phyloP scores from a whole-genome alignment of 257 asterid genomes.

The Gentiana dahurica region DNA sequence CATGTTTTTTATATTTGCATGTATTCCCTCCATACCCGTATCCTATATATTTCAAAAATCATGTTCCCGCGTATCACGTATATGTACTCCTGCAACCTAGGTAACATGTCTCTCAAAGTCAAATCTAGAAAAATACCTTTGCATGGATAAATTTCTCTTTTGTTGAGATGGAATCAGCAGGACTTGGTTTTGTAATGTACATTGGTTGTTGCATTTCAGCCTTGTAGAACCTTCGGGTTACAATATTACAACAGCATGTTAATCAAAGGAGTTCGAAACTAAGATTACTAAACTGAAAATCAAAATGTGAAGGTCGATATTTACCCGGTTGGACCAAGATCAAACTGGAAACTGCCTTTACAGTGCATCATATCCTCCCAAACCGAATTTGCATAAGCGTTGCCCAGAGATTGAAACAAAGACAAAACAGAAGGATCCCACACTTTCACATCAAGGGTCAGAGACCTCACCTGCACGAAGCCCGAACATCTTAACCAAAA shows the following conservation, averaged over 20 bases:
- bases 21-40: too few species aligned
- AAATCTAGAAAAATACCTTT: constrained; percentile 36
- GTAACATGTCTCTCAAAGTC: too few species aligned
- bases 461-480: constrained; percentile 70
- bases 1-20: too few species aligned
- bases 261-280: constrained; percentile 13
- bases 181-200: constrained; percentile 69
- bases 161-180: constrained; percentile 60
- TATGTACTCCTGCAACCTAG: too few species aligned
- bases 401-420: constrained; percentile 90
- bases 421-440: constrained; percentile 96
- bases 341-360: constrained; percentile 58
- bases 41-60: too few species aligned
- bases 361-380: constrained; percentile 93
- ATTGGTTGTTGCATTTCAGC: constrained; percentile 54
- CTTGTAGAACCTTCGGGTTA: constrained; percentile 51
- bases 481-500: too few species aligned
- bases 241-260: constrained; percentile 11
- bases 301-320: constrained; percentile 13
- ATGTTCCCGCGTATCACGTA: too few species aligned
- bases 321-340: constrained; percentile 61
- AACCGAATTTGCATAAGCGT: constrained; percentile 74
- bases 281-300: constrained; percentile 2
- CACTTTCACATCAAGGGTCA: constrained; percentile 94
- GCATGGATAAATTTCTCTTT: constrained; percentile 96